phyloP scores from a whole-genome alignment of 352 stramenopile genomes.

The Phytophthora pistaciae region DNA sequence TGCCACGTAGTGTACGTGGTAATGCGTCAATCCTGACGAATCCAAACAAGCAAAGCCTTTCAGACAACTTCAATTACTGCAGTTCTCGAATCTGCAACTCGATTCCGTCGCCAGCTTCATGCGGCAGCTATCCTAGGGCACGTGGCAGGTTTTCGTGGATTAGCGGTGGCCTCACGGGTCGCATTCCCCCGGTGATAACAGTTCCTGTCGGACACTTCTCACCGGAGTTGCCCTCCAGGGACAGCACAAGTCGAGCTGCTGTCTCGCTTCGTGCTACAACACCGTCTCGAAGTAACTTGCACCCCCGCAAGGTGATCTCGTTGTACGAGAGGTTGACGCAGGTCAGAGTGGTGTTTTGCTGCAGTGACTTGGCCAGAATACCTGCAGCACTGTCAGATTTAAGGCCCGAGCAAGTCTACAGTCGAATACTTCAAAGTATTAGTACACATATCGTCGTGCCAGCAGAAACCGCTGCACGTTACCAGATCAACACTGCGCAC shows the following conservation, averaged over 20 bases:
- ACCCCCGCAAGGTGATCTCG: constrained; percentile 78
- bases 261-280: constrained; percentile 28
- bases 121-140: no score
- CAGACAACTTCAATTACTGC: not conserved
- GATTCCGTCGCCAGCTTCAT: not conserved
- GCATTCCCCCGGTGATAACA: constrained; percentile 42
- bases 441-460: not conserved
- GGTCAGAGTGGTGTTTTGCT: constrained; percentile 48
- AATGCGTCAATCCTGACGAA: constrained; percentile 8
- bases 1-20: not conserved
- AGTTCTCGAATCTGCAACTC: not conserved
- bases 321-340: constrained; percentile 81
- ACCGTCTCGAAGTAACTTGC: constrained; percentile 74
- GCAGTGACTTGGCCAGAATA: constrained; percentile 58
- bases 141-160: constrained; percentile 7
- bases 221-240: constrained; percentile 50
- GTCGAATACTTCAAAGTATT: not conserved
- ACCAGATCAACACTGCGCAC: constrained; percentile 72
- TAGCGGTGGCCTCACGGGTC: constrained; percentile 19
- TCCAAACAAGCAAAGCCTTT: not conserved
- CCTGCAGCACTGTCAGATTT: constrained; percentile 68
- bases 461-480: constrained; percentile 11
- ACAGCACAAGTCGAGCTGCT: constrained; percentile 27
- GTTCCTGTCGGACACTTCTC: constrained; percentile 44
- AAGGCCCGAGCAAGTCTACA: constrained; percentile 66